Conservation (phyloP, 768 basidiomycete species). For the Tricholoma flavovirens region DNA sequence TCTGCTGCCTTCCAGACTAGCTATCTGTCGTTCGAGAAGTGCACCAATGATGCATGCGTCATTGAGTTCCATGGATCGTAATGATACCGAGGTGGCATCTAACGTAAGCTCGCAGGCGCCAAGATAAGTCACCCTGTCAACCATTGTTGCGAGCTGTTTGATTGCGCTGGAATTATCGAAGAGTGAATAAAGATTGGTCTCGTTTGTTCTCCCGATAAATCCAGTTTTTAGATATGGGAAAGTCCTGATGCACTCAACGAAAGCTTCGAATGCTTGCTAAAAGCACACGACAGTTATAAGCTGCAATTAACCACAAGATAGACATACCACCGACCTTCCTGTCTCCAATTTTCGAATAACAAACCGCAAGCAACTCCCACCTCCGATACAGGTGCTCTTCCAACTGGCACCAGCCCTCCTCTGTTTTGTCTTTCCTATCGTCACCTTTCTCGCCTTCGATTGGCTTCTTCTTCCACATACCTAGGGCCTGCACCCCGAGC, state of each 20-base stretch:
- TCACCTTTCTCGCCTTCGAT: not conserved
- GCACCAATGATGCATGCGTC: constrained; percentile 39
- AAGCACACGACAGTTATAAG: not conserved
- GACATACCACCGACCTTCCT: constrained; percentile 46
- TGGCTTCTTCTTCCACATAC: constrained; percentile 15
- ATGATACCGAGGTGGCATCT: constrained; percentile 41
- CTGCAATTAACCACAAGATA: not conserved
- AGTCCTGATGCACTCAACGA: constrained; percentile 41
- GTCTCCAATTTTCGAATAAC: constrained; percentile 73
- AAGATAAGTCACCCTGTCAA: constrained; percentile 65
- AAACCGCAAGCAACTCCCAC: constrained; percentile 79
- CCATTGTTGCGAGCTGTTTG: constrained; percentile 51
- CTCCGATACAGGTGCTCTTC: constrained; percentile 62
- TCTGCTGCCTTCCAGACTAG: constrained; percentile 44
- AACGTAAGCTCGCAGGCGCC: constrained; percentile 64
- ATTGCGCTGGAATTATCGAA: constrained; percentile 38
- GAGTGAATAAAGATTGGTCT: constrained; percentile 21
- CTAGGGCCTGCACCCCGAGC: constrained; percentile 45
- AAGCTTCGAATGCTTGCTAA: constrained; percentile 59
- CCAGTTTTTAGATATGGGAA: constrained; percentile 47
- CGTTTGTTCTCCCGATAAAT: constrained; percentile 31
- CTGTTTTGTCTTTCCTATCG: constrained; percentile 13
- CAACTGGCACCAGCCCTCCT: constrained; percentile 51
- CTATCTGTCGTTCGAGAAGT: constrained; percentile 58
- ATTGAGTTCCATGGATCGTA: constrained; percentile 23